These are phyloP conservation scores for Calonectria fujianensis DNA, from an alignment of 2,329 filamentous ascomycete species.

Conservation along the genomic window DNA sequence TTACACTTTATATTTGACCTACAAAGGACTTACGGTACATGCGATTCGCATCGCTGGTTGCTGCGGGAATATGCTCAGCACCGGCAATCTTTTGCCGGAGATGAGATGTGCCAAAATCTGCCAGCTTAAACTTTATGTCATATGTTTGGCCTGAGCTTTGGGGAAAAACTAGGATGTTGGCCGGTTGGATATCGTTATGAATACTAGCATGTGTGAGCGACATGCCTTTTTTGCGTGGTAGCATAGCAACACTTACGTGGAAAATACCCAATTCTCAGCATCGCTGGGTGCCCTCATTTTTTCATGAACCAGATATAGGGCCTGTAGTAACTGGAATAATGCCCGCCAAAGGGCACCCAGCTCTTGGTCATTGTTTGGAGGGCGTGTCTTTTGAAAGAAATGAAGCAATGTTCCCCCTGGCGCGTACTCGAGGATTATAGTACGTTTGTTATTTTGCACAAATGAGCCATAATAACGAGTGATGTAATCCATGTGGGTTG, in stretches of 20 bases:
- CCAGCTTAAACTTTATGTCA: constrained; percentile 31
- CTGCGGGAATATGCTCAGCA: accelerated
- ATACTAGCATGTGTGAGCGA: background rate
- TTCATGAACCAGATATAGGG: background rate
- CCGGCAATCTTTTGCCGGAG: background rate
- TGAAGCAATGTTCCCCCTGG: constrained; percentile 21
- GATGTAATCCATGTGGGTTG: background rate
- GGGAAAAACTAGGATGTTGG: constrained; percentile 42
- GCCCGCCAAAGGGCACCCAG: background rate
- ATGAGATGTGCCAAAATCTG: constrained; percentile 39
- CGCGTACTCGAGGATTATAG: constrained; percentile 38
- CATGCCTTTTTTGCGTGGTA: background rate
- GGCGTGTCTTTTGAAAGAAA: background rate
- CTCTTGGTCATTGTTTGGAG: background rate
- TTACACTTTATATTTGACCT: background rate
- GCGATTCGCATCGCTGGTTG: constrained; percentile 24
- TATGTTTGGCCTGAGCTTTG: constrained; percentile 1
- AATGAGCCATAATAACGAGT: constrained; percentile 28
- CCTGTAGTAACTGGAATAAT: constrained; percentile 21
- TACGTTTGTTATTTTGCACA: background rate
- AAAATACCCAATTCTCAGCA: background rate
- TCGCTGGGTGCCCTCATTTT: background rate
- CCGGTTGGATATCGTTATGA: constrained; percentile 43
- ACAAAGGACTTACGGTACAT: constrained; percentile 40
- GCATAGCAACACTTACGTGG: background rate